Conservation (phyloP, 2,329 filamentous ascomycete species). For the Sclerotinia sclerotiorum region DNA sequence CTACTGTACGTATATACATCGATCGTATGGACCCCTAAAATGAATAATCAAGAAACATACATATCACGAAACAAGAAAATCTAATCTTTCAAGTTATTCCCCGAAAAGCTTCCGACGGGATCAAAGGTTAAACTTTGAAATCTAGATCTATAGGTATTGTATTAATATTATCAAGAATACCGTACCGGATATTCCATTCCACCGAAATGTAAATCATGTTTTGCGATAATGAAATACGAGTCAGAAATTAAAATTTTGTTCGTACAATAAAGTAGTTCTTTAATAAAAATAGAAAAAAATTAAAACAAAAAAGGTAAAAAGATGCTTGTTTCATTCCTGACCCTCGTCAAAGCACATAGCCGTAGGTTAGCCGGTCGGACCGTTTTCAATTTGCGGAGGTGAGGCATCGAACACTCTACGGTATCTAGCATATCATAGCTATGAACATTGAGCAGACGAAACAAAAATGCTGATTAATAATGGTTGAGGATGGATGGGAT, state of each 20-base stretch:
- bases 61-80: slow-evolving; percentile 10
- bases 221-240: slow-evolving; percentile 5
- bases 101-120: slow-evolving; percentile 9
- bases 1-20: too few relatives aligned
- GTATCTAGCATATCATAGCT: slow-evolving; percentile 6
- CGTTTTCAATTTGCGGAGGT: slow-evolving; percentile 12
- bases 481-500: too few relatives aligned
- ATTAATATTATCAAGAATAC: neutral
- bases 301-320: neutral
- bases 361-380: slow-evolving; percentile 10
- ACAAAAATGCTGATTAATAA: neutral
- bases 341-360: slow-evolving; percentile 13
- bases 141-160: neutral
- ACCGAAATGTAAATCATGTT: neutral
- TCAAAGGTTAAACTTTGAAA: neutral
- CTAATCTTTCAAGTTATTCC: neutral
- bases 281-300: too few relatives aligned
- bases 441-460: slow-evolving; percentile 4
- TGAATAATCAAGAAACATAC: neutral
- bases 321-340: neutral
- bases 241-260: neutral
- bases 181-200: too few relatives aligned
- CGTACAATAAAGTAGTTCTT: too few relatives aligned
- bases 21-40: neutral
- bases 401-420: slow-evolving; percentile 9